phyloP scores from a whole-genome alignment of 441 rosid genomes.

The Gossypium gossypioides region DNA sequence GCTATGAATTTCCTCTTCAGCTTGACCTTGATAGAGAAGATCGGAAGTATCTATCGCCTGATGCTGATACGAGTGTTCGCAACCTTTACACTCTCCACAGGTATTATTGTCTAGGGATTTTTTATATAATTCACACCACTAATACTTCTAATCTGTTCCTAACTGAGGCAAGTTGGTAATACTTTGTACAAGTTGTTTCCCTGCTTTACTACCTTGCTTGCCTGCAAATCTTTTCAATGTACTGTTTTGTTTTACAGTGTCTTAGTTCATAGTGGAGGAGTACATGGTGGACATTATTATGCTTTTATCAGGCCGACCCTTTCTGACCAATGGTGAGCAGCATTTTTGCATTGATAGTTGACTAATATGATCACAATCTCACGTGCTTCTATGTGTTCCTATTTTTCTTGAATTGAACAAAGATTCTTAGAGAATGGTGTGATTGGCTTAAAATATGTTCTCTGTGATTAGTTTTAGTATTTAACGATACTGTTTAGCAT shows the following conservation, averaged over 20 bases:
- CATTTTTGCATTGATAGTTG: slow-evolving; percentile 2
- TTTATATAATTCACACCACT: background rate
- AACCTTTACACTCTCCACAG: slow-evolving; percentile 92
- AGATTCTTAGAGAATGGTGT: background rate
- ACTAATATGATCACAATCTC: background rate
- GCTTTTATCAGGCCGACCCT: slow-evolving; percentile 85
- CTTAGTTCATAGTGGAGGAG: slow-evolving; percentile 86
- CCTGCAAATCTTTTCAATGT: background rate
- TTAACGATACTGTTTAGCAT: background rate
- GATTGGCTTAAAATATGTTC: background rate
- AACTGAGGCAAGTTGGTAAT: background rate
- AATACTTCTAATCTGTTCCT: background rate
- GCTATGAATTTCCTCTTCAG: slow-evolving; percentile 89
- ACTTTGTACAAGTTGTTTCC: background rate
- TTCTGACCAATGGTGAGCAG: slow-evolving; percentile 67
- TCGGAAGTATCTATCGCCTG: slow-evolving; percentile 79
- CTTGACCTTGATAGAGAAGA: slow-evolving; percentile 83
- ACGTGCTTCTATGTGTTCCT: background rate
- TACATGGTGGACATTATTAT: slow-evolving; percentile 89
- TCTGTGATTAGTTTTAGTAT: background rate
- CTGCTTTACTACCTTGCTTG: background rate
- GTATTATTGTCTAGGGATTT: slow-evolving; percentile 20
- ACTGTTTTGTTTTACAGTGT: slow-evolving; percentile 41
- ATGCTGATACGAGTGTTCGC: slow-evolving; percentile 75
- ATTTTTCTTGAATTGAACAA: background rate